Base-by-base conservation (phyloP, 441 rosid species). In the Bocquillonia castaneifolia region DNA sequence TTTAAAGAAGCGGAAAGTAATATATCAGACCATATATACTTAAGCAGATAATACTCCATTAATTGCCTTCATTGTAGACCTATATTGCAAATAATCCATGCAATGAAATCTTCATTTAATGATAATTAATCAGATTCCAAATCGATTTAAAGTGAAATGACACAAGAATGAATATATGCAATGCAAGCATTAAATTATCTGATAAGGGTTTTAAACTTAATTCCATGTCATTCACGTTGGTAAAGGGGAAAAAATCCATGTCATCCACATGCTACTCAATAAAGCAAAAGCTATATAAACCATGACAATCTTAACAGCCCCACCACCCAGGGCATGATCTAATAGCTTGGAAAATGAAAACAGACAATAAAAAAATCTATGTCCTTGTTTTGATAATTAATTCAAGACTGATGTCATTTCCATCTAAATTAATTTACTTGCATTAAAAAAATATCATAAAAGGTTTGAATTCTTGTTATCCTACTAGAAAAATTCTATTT, bases 241-340 rank as follows among this genome's bases (percentile, higher is more conserved):
- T n/a, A n/a, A n/a, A n/a, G n/a, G n/a, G n/a, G n/a, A n/a, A n/a
- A n/a, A n/a, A n/a, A n/a, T n/a, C n/a, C n/a, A n/a, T n/a, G n/a
- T n/a, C n/a, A n/a, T n/a, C n/a, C n/a, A n/a, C 15, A 69, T 66
- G 66, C 52, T 69, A 37, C 59, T 39, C 5, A 63, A 64, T 60
- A 39, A 34, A 32, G 57, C 29, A 55, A 54, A 44, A 14, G 25
- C 29, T 44, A 40, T n/a, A n/a, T 2, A 14, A 40, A 6, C 51
- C 51, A 61, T 23, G 36, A 6, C 22, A 14, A 61, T 5, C 22
- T 40, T 39, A 8, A 57, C 61, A 10, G 14, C 45, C 36, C 25
- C 18, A 18, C 22, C n/a, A 10, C 13, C 14, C 12, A 47, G 9
- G 8, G 22, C 6, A n/a, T 47, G 51, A 6, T 47, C 18, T 10